Base-by-base conservation (phyloP, 2,329 filamentous ascomycete species). In the Curvularia hawaiiensis region DNA sequence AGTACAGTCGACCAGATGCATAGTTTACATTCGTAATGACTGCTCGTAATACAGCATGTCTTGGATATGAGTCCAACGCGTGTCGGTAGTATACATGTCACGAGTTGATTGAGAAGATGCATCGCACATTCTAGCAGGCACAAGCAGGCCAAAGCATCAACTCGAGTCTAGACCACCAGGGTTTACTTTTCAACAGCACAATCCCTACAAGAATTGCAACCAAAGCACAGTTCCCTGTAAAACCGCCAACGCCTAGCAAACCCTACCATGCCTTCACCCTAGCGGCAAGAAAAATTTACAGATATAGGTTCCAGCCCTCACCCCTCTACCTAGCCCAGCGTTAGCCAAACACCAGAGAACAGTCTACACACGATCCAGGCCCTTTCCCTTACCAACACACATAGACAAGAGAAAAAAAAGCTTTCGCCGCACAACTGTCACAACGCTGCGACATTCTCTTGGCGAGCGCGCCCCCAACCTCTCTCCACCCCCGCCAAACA, bases 401-500 rank as follows among this genome's bases (percentile, higher is more conserved):
- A 28, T 2, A 28, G 5, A 6, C 26, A 24, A 24, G 26, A 9
- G 6, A 9, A 9, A 3, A n/a, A 16, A 9, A 18, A 38, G 6
- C 14, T 28, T 9, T 28, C 35, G 35, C 16, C 16, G 35, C 35
- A 38, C 6, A 31, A 38, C 20, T 16, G 44, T 44, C 41, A 54
- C 44, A 49, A 30, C n/a, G 35, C n/a, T 49, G 54, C 39, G 43
- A 38, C 30, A 31, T 4, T 11, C 20, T 18, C 44, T 57, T 39
- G 44, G 52, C 50, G 44, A 2, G 10, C 28, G 10, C 28, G 8
- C 28, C 10, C 28, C 10, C 22, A 2, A 24, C 2, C 28, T n/a
- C 30, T 28, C 44, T 31, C 44, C 30, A 22, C 30, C 30, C 30
- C 35, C 46, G 38, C 35, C 31, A 43, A 53, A 38, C 40, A 44